Base-by-base conservation (phyloP, 2,329 filamentous ascomycete genomes). In the Colletotrichum truncatum region DNA sequence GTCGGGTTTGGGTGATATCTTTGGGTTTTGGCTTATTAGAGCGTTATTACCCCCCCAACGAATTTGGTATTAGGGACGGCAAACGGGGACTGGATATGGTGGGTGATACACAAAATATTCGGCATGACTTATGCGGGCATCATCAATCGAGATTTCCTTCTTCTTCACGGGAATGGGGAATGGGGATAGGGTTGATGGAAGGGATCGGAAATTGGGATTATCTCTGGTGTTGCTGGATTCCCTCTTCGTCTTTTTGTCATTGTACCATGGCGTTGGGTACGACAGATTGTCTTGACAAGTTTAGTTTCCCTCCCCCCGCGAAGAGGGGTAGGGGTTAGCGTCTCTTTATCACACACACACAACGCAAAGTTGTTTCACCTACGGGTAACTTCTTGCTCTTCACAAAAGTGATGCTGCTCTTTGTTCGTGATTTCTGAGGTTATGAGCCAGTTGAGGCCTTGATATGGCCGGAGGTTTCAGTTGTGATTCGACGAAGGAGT, bases 301-400 rank as follows among this genome's bases (percentile, higher is more conserved):
- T 36, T 55, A 1, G 4, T n/a, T 41, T 34, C 52, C 38, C 26
- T 43, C 26, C 49, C 49, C 16, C 34, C 49, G 32, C 32, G 49
- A 53, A 38, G 34, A 23, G 26, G 16, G 38, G 38, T 34, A 55
- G 52, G 52, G 52, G 52, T 55, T 18, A 55, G 52, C 52, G 45
- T 55, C 38, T 55, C 26, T 55, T 55, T 28, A 45, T 16, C 26
- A 45, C 25, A 52, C 30, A 38, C 26, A 55, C 48, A 52, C 48
- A 12, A 36, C 48, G 16, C 16, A n/a, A n/a, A 8, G 14, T 52
- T 38, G 32, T 52, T 38, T 25, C 23, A 36, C 12, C 1, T 28
- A 18, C 26, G 46, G 30, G 34, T 30, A 49, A 3, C 14, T 6
- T 16, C 28, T 34, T 6, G 26, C 23, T 28, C 16, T 34, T 49